These are phyloP conservation scores for Cordyceps fumosorosea DNA, from an alignment of 2,329 filamentous ascomycete genomes.

Conservation along the genomic window DNA sequence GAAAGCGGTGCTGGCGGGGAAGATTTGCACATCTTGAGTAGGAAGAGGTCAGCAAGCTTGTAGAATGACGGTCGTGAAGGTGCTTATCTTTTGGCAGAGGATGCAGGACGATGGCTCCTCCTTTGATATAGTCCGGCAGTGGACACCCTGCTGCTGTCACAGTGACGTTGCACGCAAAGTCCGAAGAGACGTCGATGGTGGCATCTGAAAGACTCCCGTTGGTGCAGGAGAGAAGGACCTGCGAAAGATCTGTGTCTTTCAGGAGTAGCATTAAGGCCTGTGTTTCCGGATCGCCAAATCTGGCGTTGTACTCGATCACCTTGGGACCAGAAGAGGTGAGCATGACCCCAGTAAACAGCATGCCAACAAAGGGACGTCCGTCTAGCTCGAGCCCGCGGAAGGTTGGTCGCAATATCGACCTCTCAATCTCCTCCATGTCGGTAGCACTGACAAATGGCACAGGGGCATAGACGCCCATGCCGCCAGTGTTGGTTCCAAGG, in stretches of 20 bases:
- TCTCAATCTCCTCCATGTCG: slow-evolving; percentile 51
- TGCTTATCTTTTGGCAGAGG: too few relatives aligned
- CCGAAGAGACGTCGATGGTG: slow-evolving; percentile 53
- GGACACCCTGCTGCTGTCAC: slow-evolving; percentile 74
- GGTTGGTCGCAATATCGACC: slow-evolving; percentile 54
- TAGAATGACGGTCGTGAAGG: too few relatives aligned
- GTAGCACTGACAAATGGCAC: slow-evolving; percentile 48
- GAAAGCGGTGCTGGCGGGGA: too few relatives aligned
- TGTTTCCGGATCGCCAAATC: slow-evolving; percentile 83
- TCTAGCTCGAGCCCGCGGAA: slow-evolving; percentile 48
- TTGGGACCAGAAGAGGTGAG: slow-evolving; percentile 70
- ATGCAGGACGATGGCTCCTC: too few relatives aligned
- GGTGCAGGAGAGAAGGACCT: slow-evolving; percentile 76
- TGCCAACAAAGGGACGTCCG: slow-evolving; percentile 50
- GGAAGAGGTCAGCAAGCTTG: too few relatives aligned
- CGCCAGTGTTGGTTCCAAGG: slow-evolving; percentile 64
- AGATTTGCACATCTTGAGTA: too few relatives aligned
- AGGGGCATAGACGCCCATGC: slow-evolving; percentile 69
- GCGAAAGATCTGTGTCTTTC: slow-evolving; percentile 74
- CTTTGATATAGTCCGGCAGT: too few relatives aligned
- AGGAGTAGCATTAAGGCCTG: slow-evolving; percentile 68
- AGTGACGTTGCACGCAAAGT: slow-evolving; percentile 75
- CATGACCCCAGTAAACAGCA: slow-evolving; percentile 79
- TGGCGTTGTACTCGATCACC: slow-evolving; percentile 82
- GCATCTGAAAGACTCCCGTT: slow-evolving; percentile 62